These are phyloP conservation scores for Calonectria naviculata DNA, from an alignment of 2,329 filamentous ascomycete genomes.

Conservation along the genomic window DNA sequence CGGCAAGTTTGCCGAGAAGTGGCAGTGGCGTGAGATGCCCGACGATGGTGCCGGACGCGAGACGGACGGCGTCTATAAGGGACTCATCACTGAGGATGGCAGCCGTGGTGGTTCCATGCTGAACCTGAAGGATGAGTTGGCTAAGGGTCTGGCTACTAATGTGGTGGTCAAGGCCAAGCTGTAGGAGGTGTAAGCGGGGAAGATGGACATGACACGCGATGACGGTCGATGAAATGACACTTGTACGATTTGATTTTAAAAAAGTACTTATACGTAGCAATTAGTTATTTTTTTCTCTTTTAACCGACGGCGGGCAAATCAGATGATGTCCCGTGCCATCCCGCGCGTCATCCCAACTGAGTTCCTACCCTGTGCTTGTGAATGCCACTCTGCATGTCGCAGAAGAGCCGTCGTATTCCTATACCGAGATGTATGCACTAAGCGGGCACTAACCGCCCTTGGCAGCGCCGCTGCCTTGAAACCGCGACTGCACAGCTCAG, in stretches of 20 bases:
- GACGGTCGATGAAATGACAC: conserved; percentile 7
- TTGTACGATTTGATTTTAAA: conserved; percentile 4
- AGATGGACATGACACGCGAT: conserved; percentile 20
- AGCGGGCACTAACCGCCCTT: conserved; percentile 11
- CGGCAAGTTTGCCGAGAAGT: conserved; percentile 65
- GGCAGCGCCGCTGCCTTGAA: conserved; percentile 19
- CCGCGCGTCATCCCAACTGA: neutral
- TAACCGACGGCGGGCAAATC: conserved; percentile 3
- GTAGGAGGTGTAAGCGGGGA: conserved; percentile 27
- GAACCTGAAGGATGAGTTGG: conserved; percentile 57
- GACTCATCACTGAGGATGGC: conserved; percentile 63
- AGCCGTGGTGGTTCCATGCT: conserved; percentile 61
- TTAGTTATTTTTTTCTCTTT: conserved; percentile 8
- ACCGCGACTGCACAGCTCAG: conserved; percentile 26
- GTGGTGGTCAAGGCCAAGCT: conserved; percentile 37
- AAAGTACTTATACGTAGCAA: conserved; percentile 12
- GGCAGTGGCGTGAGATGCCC: conserved; percentile 72
- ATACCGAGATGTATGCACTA: conserved; percentile 33
- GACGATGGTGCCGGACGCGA: conserved; percentile 47
- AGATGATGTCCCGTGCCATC: conserved; percentile 2
- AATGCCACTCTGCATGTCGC: neutral
- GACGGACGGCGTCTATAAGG: conserved; percentile 49
- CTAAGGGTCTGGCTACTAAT: conserved; percentile 36
- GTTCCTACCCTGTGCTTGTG: neutral
- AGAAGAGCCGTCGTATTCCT: conserved; percentile 13